Evolutionary conservation across 2,329 filamentous ascomycete genomes (phyloP).

Genomic region (Xylariaceae sp.): DNA sequence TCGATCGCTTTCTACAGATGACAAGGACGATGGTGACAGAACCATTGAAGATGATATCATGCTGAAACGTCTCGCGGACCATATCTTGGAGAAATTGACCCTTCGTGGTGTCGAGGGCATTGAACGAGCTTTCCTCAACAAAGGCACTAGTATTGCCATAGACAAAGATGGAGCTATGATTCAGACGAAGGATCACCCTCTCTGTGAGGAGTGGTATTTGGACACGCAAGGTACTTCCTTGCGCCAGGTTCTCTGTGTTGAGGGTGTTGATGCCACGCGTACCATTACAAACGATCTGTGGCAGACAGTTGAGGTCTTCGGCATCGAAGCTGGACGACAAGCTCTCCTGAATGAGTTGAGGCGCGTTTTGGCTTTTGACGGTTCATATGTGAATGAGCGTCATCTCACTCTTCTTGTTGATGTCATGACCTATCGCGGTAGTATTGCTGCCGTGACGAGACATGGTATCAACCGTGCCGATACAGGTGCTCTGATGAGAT

Average conservation of each 20-base stretch:
- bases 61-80: constrained; percentile 85
- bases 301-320: constrained; percentile 90
- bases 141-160: constrained; percentile 65
- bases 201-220: constrained; percentile 90
- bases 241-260: constrained; percentile 76
- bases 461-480: constrained; percentile 98
- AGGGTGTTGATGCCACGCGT: constrained; percentile 79
- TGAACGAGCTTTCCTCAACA: constrained; percentile 88
- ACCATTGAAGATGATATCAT: constrained; percentile 82
- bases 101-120: constrained; percentile 87
- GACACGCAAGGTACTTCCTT: constrained; percentile 91
- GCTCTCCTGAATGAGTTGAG: constrained; percentile 85
- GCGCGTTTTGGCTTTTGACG: constrained; percentile 92
- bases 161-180: constrained; percentile 68
- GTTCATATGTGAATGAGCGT: constrained; percentile 98
- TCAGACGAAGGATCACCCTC: constrained; percentile 66
- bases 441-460: constrained; percentile 92
- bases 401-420: constrained; percentile 93
- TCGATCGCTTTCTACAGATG: constrained; percentile 65
- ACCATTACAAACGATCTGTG: constrained; percentile 96
- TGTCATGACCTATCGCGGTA: constrained; percentile 94
- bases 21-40: constrained; percentile 63
- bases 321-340: constrained; percentile 89
- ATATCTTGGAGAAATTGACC: constrained; percentile 86
- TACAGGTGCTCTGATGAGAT: constrained; percentile 97